Conservation (phyloP, 1,284 basidiomycete species). For the Tremellales sp. region DNA sequence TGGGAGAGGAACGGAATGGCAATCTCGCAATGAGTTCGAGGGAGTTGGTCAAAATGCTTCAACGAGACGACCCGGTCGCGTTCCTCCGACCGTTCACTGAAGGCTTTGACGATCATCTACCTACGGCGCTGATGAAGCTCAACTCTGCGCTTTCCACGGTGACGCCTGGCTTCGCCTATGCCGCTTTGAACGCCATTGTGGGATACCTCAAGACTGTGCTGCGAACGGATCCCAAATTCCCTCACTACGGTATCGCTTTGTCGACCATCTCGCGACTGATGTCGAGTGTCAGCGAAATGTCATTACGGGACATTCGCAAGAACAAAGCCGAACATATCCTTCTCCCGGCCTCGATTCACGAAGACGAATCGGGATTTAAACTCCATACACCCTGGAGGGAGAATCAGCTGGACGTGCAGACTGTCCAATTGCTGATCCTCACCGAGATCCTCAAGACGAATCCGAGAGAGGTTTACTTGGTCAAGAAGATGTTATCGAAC, state of each 20-base stretch:
- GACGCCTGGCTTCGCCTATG: conserved; percentile 64
- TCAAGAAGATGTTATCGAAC: conserved; percentile 65
- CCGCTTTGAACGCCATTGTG: conserved; percentile 64
- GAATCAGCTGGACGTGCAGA: conserved; percentile 61
- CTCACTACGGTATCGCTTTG: conserved; percentile 56
- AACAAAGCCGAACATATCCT: conserved; percentile 69
- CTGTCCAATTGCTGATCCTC: conserved; percentile 68
- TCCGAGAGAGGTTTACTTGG: conserved; percentile 64
- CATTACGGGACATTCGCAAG: conserved; percentile 67
- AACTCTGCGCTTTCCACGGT: conserved; percentile 55
- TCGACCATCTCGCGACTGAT: conserved; percentile 60
- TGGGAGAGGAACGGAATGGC: conserved; percentile 58
- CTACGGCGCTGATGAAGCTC: conserved; percentile 53
- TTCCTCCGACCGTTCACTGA: conserved; percentile 64
- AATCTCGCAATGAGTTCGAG: conserved; percentile 58
- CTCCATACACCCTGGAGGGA: conserved; percentile 51
- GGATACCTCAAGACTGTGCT: conserved; percentile 63
- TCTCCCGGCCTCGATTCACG: conserved; percentile 56
- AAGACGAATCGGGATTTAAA: conserved; percentile 53
- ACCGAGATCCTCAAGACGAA: conserved; percentile 62
- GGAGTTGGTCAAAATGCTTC: conserved; percentile 60
- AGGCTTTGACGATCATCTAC: conserved; percentile 55
- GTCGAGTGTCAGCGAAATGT: conserved; percentile 65
- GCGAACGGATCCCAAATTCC: conserved; percentile 53
- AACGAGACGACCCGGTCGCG: conserved; percentile 68